phyloP scores from a whole-genome alignment of 2,329 filamentous ascomycete species.

The Grosmannia huntii region DNA sequence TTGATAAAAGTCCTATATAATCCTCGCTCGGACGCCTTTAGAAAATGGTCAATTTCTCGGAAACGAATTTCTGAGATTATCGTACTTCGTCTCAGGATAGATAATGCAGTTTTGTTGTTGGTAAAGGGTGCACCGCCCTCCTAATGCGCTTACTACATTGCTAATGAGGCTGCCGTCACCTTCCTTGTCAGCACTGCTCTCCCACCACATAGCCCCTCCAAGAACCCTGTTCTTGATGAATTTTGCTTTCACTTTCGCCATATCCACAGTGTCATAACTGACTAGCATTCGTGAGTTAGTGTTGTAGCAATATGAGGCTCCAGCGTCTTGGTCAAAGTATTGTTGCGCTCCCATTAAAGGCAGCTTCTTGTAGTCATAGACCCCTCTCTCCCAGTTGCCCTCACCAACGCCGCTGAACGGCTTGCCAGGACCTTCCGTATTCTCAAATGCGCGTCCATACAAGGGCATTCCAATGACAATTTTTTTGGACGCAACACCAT shows the following conservation, averaged over 20 bases:
- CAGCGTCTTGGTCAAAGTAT: conserved; percentile 45
- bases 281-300: conserved; percentile 51
- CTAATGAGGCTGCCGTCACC: conserved; percentile 55
- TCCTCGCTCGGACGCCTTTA: too few species aligned
- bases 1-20: too few species aligned
- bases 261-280: conserved; percentile 60
- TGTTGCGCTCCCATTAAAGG: conserved; percentile 57
- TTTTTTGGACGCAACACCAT: conserved; percentile 55
- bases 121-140: conserved; percentile 37
- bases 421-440: conserved; percentile 61
- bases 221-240: conserved; percentile 56
- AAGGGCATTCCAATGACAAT: conserved; percentile 85
- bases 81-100: conserved; percentile 56
- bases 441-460: conserved; percentile 75
- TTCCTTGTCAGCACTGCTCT: conserved; percentile 64
- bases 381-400: conserved; percentile 73
- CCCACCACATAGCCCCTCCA: conserved; percentile 97
- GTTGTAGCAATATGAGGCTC: conserved; percentile 71
- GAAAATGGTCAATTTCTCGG: conserved; percentile 13
- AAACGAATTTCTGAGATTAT: conserved; percentile 51
- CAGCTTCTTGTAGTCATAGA: conserved; percentile 81
- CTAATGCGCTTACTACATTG: conserved; percentile 47
- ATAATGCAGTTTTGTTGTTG: conserved; percentile 44
- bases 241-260: conserved; percentile 56
- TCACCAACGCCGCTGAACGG: conserved; percentile 60